These are phyloP conservation scores for Neurospora sp. DNA, from an alignment of 2,329 filamentous ascomycete species.

Conservation along the genomic window DNA sequence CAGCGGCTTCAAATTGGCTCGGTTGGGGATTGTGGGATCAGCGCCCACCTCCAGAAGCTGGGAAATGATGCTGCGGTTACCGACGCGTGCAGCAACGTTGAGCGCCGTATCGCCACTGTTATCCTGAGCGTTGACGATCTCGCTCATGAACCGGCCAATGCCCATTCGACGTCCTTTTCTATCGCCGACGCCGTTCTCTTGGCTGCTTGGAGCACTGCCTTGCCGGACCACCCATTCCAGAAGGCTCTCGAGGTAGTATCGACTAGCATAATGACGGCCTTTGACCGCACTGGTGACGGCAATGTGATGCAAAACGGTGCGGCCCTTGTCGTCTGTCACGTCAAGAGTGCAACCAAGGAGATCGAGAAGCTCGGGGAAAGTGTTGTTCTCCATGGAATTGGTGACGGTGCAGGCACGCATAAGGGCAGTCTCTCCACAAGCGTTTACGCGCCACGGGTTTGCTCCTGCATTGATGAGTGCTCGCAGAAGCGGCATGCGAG, in stretches of 20 bases:
- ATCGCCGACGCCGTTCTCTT: constrained; percentile 23
- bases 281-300: constrained; percentile 93
- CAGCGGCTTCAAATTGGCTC: constrained; percentile 77
- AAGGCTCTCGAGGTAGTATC: constrained; percentile 91
- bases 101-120: constrained; percentile 90
- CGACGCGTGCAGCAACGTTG: constrained; percentile 86
- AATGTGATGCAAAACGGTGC: constrained; percentile 93
- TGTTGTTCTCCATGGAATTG: constrained; percentile 85
- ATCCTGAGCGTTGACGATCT: constrained; percentile 94
- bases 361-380: constrained; percentile 84
- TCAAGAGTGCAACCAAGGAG: constrained; percentile 85
- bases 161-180: constrained; percentile 50
- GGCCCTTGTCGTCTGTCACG: constrained; percentile 75
- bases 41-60: constrained; percentile 92
- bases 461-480: constrained; percentile 77
- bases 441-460: constrained; percentile 80
- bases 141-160: constrained; percentile 86
- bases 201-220: constrained; percentile 38
- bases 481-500: constrained; percentile 71
- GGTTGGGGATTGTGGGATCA: constrained; percentile 84
- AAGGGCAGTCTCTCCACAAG: constrained; percentile 80
- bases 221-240: constrained; percentile 91
- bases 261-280: constrained; percentile 79
- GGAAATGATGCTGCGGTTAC: constrained; percentile 91
- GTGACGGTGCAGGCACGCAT: constrained; percentile 90